These are phyloP conservation scores for Sphenostylis stenocarpa DNA, from an alignment of 306 rosid genomes.

Conservation along the genomic window DNA sequence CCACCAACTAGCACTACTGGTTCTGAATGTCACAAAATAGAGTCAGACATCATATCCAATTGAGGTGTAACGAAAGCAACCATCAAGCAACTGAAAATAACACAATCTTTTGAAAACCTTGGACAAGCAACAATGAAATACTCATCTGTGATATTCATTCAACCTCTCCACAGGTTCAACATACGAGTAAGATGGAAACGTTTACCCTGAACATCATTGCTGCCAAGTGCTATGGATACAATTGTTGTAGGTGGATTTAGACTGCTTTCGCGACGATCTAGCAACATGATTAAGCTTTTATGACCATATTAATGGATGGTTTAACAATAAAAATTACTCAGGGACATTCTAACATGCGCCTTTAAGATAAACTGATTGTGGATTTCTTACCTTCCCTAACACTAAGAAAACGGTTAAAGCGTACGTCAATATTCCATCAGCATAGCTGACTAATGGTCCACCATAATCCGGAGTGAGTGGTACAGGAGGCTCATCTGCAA, in stretches of 20 bases:
- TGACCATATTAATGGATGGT: background rate
- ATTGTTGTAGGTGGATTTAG: slow-evolving; percentile 67
- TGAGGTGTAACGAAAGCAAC: slow-evolving; percentile 8
- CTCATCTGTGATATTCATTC: slow-evolving; percentile 6
- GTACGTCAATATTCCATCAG: slow-evolving; percentile 79
- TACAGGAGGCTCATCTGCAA: slow-evolving; percentile 60
- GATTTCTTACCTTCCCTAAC: slow-evolving; percentile 73
- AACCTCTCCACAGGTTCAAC: background rate
- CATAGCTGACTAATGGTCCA: slow-evolving; percentile 70
- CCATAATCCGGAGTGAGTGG: slow-evolving; percentile 87
- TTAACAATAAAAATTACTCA: background rate
- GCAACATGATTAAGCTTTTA: slow-evolving; percentile 26
- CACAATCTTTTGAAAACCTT: background rate
- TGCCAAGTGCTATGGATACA: slow-evolving; percentile 64
- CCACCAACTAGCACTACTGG: slow-evolving; percentile 77
- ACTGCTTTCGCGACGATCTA: slow-evolving; percentile 76
- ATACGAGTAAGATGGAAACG: slow-evolving; percentile 13
- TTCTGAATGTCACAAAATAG: slow-evolving; percentile 49
- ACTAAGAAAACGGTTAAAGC: slow-evolving; percentile 68
- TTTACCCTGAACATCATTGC: slow-evolving; percentile 63
- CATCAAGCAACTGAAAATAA: slow-evolving; percentile 19
- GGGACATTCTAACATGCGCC: background rate
- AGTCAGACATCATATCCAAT: background rate
- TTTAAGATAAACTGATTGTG: background rate
- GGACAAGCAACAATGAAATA: background rate